Percentiles rank a stretch among this genome's conserved stretches.
Evolutionary conservation across 1,139 yeast species (phyloP).

Genomic region (Hyphopichia buzzinii): DNA sequence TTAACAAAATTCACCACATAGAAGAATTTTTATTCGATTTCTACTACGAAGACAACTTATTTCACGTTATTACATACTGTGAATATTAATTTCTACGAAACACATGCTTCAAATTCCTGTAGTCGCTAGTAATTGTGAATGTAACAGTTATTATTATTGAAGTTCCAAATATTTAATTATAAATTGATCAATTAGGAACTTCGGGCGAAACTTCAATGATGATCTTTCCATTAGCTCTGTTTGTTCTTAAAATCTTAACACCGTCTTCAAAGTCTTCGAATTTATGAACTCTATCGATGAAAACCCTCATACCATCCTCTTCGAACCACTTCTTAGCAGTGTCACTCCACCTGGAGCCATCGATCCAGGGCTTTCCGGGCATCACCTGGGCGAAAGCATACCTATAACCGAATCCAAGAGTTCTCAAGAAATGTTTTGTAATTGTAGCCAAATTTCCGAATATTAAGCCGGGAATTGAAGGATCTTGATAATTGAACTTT

Average conservation of each 20-base stretch:
- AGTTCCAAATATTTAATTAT: too few relatives aligned
- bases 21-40: too few relatives aligned
- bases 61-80: too few relatives aligned
- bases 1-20: too few relatives aligned
- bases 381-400: constrained; percentile 7
- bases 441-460: not conserved
- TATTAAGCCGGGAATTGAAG: constrained; percentile 1
- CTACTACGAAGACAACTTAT: too few relatives aligned
- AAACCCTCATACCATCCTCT: constrained; percentile 39
- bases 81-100: too few relatives aligned
- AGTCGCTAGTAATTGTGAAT: too few relatives aligned
- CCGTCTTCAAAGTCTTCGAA: constrained; percentile 53
- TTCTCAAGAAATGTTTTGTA: not conserved
- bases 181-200: too few relatives aligned
- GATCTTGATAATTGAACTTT: constrained; percentile 25
- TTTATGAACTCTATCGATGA: constrained; percentile 52
- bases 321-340: constrained; percentile 30
- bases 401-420: constrained; percentile 13
- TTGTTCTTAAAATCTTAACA: constrained; percentile 40
- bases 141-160: too few relatives aligned
- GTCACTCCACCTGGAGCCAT: constrained; percentile 10
- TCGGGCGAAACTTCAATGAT: constrained; percentile 31
- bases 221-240: constrained; percentile 63
- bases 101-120: too few relatives aligned
- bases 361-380: constrained; percentile 11